A percentile compares a stretch with the other conserved stretches of the same genome.
phyloP scores from a whole-genome alignment of 2,329 filamentous ascomycete species.

The Penicillium sp. region DNA sequence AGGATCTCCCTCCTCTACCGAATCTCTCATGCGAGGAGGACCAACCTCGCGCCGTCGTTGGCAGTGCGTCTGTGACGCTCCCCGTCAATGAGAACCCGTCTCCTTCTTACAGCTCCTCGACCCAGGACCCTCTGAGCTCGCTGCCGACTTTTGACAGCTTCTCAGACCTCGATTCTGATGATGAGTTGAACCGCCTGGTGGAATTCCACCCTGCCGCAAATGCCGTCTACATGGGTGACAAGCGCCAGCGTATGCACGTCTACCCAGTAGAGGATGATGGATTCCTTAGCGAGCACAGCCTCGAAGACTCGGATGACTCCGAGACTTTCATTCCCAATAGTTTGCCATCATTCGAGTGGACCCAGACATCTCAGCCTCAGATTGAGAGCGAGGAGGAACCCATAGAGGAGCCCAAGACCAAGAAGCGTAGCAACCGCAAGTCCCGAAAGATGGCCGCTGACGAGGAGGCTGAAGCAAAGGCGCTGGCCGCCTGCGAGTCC shows the following conservation, averaged over 20 bases:
- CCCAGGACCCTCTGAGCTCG: conserved; percentile 53
- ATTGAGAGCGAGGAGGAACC: conserved; percentile 44
- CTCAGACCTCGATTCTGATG: conserved; percentile 86
- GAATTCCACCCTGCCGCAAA: conserved; percentile 63
- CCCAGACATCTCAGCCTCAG: conserved; percentile 29
- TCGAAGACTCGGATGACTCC: conserved; percentile 71
- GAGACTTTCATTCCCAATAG: conserved; percentile 60
- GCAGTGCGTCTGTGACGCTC: conserved; percentile 37
- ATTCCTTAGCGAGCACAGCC: conserved; percentile 72
- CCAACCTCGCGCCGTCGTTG: conserved; percentile 37
- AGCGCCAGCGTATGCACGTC: conserved; percentile 71
- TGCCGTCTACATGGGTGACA: conserved; percentile 59
- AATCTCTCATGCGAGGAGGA: conserved; percentile 51
- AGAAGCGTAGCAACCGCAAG: conserved; percentile 43
- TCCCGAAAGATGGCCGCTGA: conserved; percentile 45
- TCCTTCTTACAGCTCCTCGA: conserved; percentile 41
- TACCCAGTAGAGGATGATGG: conserved; percentile 72
- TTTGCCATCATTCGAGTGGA: conserved; percentile 61
- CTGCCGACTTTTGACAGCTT: conserved; percentile 78
- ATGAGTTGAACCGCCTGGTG: conserved; percentile 77
- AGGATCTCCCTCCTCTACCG: conserved; percentile 61
- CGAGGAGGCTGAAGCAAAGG: conserved; percentile 48
- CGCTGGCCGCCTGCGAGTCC: conserved; percentile 11
- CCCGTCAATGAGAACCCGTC: conserved; percentile 39
- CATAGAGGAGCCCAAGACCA: conserved; percentile 49